Base-by-base conservation (phyloP, 352 stramenopile species). In the Pythium scleroteichum region DNA sequence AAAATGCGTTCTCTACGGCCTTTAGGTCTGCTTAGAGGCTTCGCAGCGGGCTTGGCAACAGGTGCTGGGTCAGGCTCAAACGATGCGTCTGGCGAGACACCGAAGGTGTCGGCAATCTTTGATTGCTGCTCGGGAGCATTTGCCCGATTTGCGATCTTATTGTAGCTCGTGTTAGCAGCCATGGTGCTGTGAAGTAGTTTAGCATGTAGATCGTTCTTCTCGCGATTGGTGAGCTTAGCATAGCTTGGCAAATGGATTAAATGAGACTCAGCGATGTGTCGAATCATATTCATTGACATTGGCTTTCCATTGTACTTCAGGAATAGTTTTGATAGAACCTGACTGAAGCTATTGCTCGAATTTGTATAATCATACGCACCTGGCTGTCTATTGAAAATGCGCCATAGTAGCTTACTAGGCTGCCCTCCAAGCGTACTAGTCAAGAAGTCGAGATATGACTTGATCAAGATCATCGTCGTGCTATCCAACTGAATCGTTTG, bases 241-340 rank as follows among this genome's bases (percentile, higher is more conserved):
- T 64, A 64, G 16, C 4, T 16, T 35, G 56, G 56, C 4, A 41
- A 59, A 47, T 66, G 50, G 17, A 66, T 66, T 1, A 66, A 29
- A 51, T 66, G 58, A 45, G 58, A 66, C 49, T 66, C 58, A 54
- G 42, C 58, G 40, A 66, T 66, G 50, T 66, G 58, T 19, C 58
- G 58, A 17, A 66, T 66, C 49, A 66, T 66, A 45, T 66, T 66
- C 58, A 66, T 66, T 51, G 35, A 59, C 49, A 66, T 66, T 40
- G 58, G 58, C 32, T 66, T 66, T 39, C 58, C 58, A 49, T 66
- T 66, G 49, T 66, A 66, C 41, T 59, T 59, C 12, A 54, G n/a
- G 41, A 66, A 66, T 0, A 59, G 40, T 6, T 55, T 49, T n/a
- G 58, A 66, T 46, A 66, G 26, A 39, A 66, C 41, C 32, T 59